phyloP scores from a whole-genome alignment of 768 basidiomycete genomes.

The Panellus pusillus region DNA sequence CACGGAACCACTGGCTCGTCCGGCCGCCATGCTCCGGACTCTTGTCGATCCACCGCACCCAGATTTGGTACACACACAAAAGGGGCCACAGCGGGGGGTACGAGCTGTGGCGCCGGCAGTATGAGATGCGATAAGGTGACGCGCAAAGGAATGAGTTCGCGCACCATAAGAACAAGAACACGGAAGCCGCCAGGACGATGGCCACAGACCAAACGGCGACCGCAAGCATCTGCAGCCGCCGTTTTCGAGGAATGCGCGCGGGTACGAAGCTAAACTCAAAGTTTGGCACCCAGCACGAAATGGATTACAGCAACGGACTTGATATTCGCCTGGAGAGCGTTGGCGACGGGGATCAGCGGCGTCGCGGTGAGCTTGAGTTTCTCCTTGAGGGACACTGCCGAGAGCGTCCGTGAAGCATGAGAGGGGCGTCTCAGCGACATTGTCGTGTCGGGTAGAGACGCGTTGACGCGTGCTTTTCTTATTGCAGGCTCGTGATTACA shows the following conservation, averaged over 20 bases:
- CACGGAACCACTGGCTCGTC: constrained; percentile 73
- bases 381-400: constrained; percentile 62
- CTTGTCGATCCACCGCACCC: constrained; percentile 74
- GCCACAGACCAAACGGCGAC: constrained; percentile 89
- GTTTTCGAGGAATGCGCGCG: constrained; percentile 78
- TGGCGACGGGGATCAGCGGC: constrained; percentile 58
- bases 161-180: constrained; percentile 84
- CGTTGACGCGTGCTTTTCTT: constrained; percentile 14
- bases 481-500: neutral
- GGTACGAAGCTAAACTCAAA: constrained; percentile 69
- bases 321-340: constrained; percentile 67
- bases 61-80: constrained; percentile 72
- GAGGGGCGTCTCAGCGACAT: constrained; percentile 30
- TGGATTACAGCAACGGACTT: constrained; percentile 47
- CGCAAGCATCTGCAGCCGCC: constrained; percentile 84
- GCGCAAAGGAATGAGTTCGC: constrained; percentile 22
- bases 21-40: constrained; percentile 75
- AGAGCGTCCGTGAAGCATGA: constrained; percentile 50
- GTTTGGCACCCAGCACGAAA: too few relatives aligned
- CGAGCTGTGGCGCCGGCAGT: constrained; percentile 71
- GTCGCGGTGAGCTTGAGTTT: constrained; percentile 58
- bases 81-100: constrained; percentile 89
- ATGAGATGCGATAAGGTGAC: too few relatives aligned
- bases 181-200: constrained; percentile 62
- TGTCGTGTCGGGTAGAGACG: constrained; percentile 16